These are phyloP conservation scores for Leptoxyphium fumago DNA, from an alignment of 2,329 filamentous ascomycete genomes.

Conservation along the genomic window DNA sequence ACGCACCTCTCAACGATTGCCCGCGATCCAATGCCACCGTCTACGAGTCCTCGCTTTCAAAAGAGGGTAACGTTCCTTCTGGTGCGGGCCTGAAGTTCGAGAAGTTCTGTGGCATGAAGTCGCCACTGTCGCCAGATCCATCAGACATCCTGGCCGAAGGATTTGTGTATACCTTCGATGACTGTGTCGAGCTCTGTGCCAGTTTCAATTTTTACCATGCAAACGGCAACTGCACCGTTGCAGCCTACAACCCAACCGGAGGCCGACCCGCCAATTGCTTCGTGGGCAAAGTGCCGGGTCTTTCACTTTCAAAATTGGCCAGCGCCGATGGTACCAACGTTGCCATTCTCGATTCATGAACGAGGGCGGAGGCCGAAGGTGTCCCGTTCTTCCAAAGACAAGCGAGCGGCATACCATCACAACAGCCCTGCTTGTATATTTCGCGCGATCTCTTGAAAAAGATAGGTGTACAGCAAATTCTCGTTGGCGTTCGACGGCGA, in stretches of 20 bases:
- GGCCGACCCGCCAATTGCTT: slow-evolving; percentile 19
- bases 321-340: slow-evolving; percentile 4
- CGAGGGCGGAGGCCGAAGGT: background rate
- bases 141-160: slow-evolving; percentile 10
- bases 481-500: background rate
- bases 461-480: background rate
- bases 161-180: slow-evolving; percentile 22
- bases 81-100: slow-evolving; percentile 16
- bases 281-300: slow-evolving; percentile 11
- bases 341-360: slow-evolving; percentile 1
- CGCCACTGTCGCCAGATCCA: slow-evolving; percentile 9
- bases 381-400: too few relatives aligned
- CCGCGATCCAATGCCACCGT: slow-evolving; percentile 16
- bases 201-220: slow-evolving; percentile 13
- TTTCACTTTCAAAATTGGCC: slow-evolving; percentile 1
- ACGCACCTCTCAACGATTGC: slow-evolving; percentile 18
- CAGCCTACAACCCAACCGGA: slow-evolving; percentile 15
- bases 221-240: slow-evolving; percentile 15
- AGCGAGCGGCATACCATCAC: too few relatives aligned
- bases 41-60: slow-evolving; percentile 15
- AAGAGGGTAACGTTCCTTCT: slow-evolving; percentile 1
- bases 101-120: slow-evolving; percentile 18
- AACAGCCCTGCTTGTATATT: too few relatives aligned
- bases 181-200: slow-evolving; percentile 23
- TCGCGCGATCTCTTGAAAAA: too few relatives aligned